Percentiles rank a stretch among this genome's conserved stretches.
These are phyloP conservation scores for Avicennia marina DNA, from an alignment of 257 asterid genomes.

Conservation along the genomic window DNA sequence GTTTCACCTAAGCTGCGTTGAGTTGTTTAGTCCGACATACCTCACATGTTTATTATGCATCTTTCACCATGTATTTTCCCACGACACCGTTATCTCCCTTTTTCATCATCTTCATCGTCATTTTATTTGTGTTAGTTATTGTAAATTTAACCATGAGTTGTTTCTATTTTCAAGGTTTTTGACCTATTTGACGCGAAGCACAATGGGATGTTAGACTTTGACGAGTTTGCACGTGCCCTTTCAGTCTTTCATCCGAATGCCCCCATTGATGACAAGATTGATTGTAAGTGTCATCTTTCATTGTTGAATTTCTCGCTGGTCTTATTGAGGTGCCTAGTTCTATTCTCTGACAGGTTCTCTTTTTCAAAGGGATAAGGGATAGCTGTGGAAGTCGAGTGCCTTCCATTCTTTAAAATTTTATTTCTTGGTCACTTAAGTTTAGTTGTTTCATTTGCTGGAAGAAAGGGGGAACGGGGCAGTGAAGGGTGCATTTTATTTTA, in stretches of 20 bases:
- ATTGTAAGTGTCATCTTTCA: conserved; percentile 35
- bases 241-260: conserved; percentile 80
- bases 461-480: too few species aligned
- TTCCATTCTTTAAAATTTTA: neutral
- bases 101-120: neutral
- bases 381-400: too few species aligned
- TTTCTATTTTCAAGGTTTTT: conserved; percentile 40
- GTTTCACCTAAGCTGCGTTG: conserved; percentile 1
- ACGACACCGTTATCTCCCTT: too few species aligned
- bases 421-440: too few species aligned
- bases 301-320: neutral
- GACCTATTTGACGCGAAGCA: conserved; percentile 68
- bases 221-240: conserved; percentile 68
- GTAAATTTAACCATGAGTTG: neutral
- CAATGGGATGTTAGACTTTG: conserved; percentile 64
- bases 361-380: neutral
- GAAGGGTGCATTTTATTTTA: too few species aligned
- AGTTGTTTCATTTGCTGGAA: too few species aligned
- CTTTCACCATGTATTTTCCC: neutral
- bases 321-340: neutral
- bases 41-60: neutral
- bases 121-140: neutral
- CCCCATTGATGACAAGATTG: conserved; percentile 59
- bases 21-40: neutral
- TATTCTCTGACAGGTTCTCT: neutral